phyloP scores from a whole-genome alignment of 345 rosid genomes.

The Pistacia integerrima region DNA sequence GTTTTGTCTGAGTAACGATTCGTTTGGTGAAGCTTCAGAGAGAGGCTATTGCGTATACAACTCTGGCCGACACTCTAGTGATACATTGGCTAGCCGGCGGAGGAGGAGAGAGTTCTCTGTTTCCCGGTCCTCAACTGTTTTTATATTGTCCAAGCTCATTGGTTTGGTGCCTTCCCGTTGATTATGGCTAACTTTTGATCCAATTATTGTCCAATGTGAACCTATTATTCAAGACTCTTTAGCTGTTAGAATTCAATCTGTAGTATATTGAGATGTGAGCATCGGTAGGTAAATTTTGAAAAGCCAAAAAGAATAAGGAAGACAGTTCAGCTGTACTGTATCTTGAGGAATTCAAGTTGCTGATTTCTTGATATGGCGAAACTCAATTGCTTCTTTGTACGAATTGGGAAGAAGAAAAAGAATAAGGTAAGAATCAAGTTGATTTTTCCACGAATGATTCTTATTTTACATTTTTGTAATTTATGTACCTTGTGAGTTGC shows the following conservation, averaged over 20 bases:
- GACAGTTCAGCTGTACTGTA: background rate
- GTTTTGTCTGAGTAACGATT: slow-evolving; percentile 12
- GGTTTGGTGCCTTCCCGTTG: slow-evolving; percentile 70
- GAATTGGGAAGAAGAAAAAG: slow-evolving; percentile 42
- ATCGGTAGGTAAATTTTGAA: background rate
- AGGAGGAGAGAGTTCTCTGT: slow-evolving; percentile 38
- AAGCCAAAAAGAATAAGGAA: slow-evolving; percentile 1
- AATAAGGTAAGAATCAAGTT: slow-evolving; percentile 41
- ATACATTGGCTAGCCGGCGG: slow-evolving; percentile 47
- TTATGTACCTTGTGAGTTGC: background rate
- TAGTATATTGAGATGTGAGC: slow-evolving; percentile 39
- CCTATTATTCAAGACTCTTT: slow-evolving; percentile 8
- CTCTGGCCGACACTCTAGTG: slow-evolving; percentile 73
- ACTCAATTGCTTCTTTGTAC: slow-evolving; percentile 46
- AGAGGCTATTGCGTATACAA: slow-evolving; percentile 53
- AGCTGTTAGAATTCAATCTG: slow-evolving; percentile 6
- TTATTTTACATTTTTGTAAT: background rate
- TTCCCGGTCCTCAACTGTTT: slow-evolving; percentile 35
- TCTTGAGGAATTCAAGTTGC: slow-evolving; percentile 12
- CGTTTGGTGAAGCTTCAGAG: slow-evolving; percentile 41
- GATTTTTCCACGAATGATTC: background rate
- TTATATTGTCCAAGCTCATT: slow-evolving; percentile 27
- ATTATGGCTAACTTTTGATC: slow-evolving; percentile 63
- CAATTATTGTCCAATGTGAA: slow-evolving; percentile 18
- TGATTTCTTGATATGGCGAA: slow-evolving; percentile 41